Percentiles rank a stretch among this genome's conserved stretches.
Conservation (phyloP, 768 basidiomycete species). For the Leccinum subgranulosum region DNA sequence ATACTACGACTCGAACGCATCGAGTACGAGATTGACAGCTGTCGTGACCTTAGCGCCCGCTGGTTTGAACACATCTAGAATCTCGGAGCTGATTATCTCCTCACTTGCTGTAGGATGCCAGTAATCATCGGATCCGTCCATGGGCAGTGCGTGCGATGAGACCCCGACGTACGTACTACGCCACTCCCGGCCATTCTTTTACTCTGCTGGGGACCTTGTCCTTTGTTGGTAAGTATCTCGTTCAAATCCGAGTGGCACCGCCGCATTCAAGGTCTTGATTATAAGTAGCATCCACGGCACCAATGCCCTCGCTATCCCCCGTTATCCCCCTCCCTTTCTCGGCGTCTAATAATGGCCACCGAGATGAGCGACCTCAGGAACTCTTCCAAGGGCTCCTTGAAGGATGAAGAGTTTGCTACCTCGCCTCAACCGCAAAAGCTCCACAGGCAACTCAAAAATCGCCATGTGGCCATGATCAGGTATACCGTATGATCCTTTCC, state of each 20-base stretch:
- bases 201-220: neutral
- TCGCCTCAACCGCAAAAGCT: slow-evolving; percentile 26
- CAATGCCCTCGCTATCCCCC: neutral
- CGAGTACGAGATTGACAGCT: no score
- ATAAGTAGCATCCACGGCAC: neutral
- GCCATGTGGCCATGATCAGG: slow-evolving; percentile 85
- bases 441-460: slow-evolving; percentile 65
- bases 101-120: no score
- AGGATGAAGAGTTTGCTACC: slow-evolving; percentile 20
- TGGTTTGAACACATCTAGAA: no score
- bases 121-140: neutral
- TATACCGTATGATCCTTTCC: slow-evolving; percentile 10
- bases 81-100: neutral
- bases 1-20: no score
- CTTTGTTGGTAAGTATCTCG: neutral
- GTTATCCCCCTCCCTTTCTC: neutral
- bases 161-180: neutral
- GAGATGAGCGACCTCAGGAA: slow-evolving; percentile 22
- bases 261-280: neutral
- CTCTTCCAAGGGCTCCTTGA: slow-evolving; percentile 15
- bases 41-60: neutral
- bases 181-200: neutral
- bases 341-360: slow-evolving; percentile 5
- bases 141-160: neutral
- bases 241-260: neutral